Conservation (phyloP, 345 rosid genomes). For the Viola odorata region DNA sequence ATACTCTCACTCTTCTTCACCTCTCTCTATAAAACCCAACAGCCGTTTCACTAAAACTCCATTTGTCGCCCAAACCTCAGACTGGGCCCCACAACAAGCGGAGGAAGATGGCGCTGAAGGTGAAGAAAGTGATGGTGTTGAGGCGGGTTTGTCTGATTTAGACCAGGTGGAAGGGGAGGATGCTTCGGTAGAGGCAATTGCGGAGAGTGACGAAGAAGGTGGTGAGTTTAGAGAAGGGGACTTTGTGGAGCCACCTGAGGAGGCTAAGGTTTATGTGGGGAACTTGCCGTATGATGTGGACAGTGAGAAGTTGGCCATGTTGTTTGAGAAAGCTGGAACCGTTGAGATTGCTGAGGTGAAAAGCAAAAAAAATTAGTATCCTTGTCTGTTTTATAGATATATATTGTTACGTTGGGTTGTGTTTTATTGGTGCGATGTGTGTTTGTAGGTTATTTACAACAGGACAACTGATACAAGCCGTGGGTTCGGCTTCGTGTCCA, state of each 20-base stretch:
- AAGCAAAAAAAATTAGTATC: no score
- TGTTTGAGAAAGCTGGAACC: conserved; percentile 81
- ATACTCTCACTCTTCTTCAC: conserved; percentile 8
- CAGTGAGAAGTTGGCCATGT: conserved; percentile 71
- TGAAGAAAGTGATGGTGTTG: conserved; percentile 26
- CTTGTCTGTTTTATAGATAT: no score
- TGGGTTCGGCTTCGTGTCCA: conserved; percentile 90
- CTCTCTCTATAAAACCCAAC: conserved; percentile 34
- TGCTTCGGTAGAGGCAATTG: conserved; percentile 9
- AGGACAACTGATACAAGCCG: conserved; percentile 81
- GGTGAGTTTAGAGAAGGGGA: conserved; percentile 22
- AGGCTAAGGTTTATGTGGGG: conserved; percentile 82
- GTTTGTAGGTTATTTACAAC: conserved; percentile 70
- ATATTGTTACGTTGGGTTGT: no score
- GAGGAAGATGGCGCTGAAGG: conserved; percentile 25
- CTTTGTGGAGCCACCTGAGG: conserved; percentile 59
- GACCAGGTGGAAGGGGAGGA: conserved; percentile 31
- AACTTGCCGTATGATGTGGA: conserved; percentile 76
- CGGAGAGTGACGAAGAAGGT: conserved; percentile 18
- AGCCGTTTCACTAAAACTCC: conserved; percentile 37
- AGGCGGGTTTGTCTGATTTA: conserved; percentile 30
- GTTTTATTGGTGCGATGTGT: neutral
- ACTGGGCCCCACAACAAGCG: conserved; percentile 19
- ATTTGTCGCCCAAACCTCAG: conserved; percentile 54
- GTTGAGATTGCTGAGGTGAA: conserved; percentile 93